Conservation (phyloP, 1,139 yeast species). For the Kodamaea anthophila region DNA sequence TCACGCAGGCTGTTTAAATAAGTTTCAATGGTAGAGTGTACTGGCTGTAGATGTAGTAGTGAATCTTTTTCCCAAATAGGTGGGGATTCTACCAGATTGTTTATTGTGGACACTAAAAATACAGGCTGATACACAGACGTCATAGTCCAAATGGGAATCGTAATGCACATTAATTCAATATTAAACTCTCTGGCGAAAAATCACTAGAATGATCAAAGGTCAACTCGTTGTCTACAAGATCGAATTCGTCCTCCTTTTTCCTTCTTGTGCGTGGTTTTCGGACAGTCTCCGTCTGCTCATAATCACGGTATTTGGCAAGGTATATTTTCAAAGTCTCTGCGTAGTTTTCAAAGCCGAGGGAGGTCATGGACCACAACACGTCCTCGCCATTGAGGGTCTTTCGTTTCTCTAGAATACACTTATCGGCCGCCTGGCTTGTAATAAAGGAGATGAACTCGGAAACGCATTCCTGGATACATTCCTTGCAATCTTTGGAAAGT, state of each 20-base stretch:
- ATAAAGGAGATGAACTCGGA: conserved; percentile 55
- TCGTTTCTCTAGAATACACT: conserved; percentile 60
- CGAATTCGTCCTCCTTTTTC: conserved; percentile 3
- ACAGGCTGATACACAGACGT: too few relatives aligned
- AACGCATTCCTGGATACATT: conserved; percentile 48
- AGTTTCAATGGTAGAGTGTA: too few relatives aligned
- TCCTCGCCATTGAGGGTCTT: conserved; percentile 72
- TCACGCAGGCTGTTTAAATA: too few relatives aligned
- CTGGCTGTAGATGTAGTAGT: too few relatives aligned
- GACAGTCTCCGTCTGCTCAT: conserved; percentile 5
- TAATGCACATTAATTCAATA: too few relatives aligned
- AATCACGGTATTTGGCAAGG: conserved; percentile 56
- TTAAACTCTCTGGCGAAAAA: too few relatives aligned
- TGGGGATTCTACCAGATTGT: too few relatives aligned
- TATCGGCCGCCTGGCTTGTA: conserved; percentile 61
- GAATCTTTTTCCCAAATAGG: too few relatives aligned
- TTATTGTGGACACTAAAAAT: too few relatives aligned
- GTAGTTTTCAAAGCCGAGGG: conserved; percentile 66
- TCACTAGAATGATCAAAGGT: too few relatives aligned
- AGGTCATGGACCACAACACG: conserved; percentile 59
- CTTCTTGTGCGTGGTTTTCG: conserved; percentile 3
- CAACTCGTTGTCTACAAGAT: too few relatives aligned
- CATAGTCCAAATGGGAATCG: too few relatives aligned
- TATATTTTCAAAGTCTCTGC: conserved; percentile 66
- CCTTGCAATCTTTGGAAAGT: conserved; percentile 45